These are phyloP conservation scores for Eustoma russellianum DNA, from an alignment of 257 asterid genomes.

Conservation along the genomic window DNA sequence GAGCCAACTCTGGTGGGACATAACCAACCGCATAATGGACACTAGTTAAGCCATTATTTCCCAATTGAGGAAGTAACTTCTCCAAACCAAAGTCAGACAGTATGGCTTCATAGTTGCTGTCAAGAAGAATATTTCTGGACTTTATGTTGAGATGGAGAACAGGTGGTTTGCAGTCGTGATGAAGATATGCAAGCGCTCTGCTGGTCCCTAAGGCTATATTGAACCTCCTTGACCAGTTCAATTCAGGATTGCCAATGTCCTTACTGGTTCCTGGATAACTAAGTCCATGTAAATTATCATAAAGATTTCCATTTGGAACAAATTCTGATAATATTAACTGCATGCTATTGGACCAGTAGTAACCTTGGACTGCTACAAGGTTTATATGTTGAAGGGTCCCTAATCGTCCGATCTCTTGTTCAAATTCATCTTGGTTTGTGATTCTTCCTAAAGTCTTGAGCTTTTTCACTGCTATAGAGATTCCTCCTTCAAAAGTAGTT, in stretches of 20 bases:
- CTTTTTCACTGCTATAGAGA: constrained; percentile 80
- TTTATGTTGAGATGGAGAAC: constrained; percentile 79
- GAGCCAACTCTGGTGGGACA: constrained; percentile 87
- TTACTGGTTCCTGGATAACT: constrained; percentile 62
- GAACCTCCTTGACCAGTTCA: constrained; percentile 75
- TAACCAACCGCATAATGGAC: constrained; percentile 83
- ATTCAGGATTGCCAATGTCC: constrained; percentile 51
- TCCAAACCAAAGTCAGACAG: constrained; percentile 70
- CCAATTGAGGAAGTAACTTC: constrained; percentile 57
- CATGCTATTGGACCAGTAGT: constrained; percentile 90
- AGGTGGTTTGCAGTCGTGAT: constrained; percentile 88
- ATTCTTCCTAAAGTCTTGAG: constrained; percentile 76
- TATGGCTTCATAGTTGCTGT: constrained; percentile 41
- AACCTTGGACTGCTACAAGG: constrained; percentile 72
- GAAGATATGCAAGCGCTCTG: constrained; percentile 69
- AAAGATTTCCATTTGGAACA: constrained; percentile 57
- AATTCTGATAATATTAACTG: constrained; percentile 63
- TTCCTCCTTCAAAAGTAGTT: constrained; percentile 63
- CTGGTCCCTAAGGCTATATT: constrained; percentile 73
- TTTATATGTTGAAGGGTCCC: constrained; percentile 63
- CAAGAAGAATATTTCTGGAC: constrained; percentile 69
- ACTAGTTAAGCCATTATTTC: constrained; percentile 41
- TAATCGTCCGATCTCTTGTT: constrained; percentile 66
- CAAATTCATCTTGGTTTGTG: constrained; percentile 80
- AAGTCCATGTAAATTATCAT: constrained; percentile 63